These are phyloP conservation scores for Mycosphaerella sp. DNA, from an alignment of 2,329 filamentous ascomycete species.

Conservation along the genomic window DNA sequence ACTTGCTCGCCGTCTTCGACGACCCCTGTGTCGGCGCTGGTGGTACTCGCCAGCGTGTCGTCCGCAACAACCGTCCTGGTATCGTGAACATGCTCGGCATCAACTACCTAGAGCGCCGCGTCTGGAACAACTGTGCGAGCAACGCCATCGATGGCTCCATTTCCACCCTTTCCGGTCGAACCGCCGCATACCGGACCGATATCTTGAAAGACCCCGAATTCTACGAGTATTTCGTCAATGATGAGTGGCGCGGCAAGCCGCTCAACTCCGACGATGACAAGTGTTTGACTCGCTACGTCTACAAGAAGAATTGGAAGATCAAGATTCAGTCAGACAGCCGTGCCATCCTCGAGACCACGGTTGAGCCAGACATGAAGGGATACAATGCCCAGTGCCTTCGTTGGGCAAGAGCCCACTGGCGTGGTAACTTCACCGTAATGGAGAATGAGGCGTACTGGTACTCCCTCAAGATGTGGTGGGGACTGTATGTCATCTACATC, in stretches of 20 bases:
- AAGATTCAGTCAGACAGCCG: constrained; percentile 49
- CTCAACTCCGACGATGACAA: constrained; percentile 57
- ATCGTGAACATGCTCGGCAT: constrained; percentile 52
- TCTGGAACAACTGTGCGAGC: constrained; percentile 54
- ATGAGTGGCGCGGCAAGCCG: constrained; percentile 47
- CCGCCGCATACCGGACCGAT: constrained; percentile 45
- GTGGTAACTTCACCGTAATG: constrained; percentile 50
- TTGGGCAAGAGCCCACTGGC: constrained; percentile 55
- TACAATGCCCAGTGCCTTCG: constrained; percentile 50
- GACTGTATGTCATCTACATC: constrained; percentile 51
- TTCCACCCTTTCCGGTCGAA: constrained; percentile 54
- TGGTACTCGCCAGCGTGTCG: constrained; percentile 51
- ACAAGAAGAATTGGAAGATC: constrained; percentile 47
- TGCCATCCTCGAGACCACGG: constrained; percentile 46
- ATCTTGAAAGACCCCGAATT: constrained; percentile 46
- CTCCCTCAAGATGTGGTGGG: constrained; percentile 43
- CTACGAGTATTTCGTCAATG: constrained; percentile 42
- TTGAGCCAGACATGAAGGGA: constrained; percentile 45
- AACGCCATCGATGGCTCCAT: constrained; percentile 54
- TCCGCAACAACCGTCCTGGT: constrained; percentile 32
- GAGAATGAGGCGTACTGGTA: constrained; percentile 32
- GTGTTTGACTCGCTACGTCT: constrained; percentile 51
- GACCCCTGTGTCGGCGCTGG: constrained; percentile 48
- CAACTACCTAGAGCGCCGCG: constrained; percentile 56
- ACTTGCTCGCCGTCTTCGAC: constrained; percentile 37